These are phyloP conservation scores for Datura wrightii DNA, from an alignment of 257 asterid species.

Conservation along the genomic window DNA sequence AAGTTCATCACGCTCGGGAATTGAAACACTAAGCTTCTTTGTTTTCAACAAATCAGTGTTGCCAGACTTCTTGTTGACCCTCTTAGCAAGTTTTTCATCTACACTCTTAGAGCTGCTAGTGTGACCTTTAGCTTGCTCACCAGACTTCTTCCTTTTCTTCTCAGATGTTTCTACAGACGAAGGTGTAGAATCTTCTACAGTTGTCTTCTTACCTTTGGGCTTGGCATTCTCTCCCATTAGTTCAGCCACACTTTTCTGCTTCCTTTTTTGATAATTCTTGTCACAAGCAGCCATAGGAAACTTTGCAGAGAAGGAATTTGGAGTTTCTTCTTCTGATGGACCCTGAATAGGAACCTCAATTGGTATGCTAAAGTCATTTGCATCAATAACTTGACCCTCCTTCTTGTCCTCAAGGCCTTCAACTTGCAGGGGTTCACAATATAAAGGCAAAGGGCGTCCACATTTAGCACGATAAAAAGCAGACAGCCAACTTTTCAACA, in stretches of 20 bases:
- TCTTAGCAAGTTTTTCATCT: slow-evolving; percentile 35
- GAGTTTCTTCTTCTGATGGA: slow-evolving; percentile 51
- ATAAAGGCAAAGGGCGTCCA: slow-evolving; percentile 45
- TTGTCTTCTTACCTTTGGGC: slow-evolving; percentile 37
- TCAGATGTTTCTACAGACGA: slow-evolving; percentile 34
- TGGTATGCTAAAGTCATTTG: slow-evolving; percentile 42
- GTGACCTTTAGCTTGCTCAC: slow-evolving; percentile 39
- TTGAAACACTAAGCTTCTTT: slow-evolving; percentile 20
- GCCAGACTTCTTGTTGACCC: slow-evolving; percentile 43
- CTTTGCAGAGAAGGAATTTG: slow-evolving; percentile 31
- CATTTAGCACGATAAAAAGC: slow-evolving; percentile 57
- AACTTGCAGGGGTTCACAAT: slow-evolving; percentile 46
- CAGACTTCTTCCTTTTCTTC: slow-evolving; percentile 39
- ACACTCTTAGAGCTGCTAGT: slow-evolving; percentile 24
- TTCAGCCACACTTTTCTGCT: slow-evolving; percentile 76
- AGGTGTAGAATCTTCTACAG: slow-evolving; percentile 14
- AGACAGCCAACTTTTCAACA: slow-evolving; percentile 64
- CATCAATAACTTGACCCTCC: slow-evolving; percentile 8
- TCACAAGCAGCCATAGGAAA: slow-evolving; percentile 40
- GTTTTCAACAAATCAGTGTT: slow-evolving; percentile 21
- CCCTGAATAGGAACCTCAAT: slow-evolving; percentile 51
- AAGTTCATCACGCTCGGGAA: background rate
- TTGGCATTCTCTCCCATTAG: slow-evolving; percentile 49
- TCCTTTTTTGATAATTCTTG: slow-evolving; percentile 48
- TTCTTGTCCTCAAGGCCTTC: slow-evolving; percentile 72